Conservation (phyloP, 495 filamentous ascomycete species). For the Talaromyces adpressus region DNA sequence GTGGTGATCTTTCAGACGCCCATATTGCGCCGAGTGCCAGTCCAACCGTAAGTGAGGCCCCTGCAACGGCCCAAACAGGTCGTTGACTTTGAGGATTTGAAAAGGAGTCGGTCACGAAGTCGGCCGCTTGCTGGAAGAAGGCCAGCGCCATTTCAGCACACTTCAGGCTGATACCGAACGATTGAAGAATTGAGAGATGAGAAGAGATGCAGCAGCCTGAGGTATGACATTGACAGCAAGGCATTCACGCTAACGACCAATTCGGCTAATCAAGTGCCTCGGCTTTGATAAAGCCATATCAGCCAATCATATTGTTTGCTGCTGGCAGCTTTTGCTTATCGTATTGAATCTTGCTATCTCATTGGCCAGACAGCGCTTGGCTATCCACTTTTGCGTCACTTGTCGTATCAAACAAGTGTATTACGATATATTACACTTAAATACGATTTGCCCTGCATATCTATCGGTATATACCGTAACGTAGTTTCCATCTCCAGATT, state of each 20-base stretch:
- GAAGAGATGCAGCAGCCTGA: neutral
- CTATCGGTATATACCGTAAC: neutral
- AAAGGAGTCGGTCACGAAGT: conserved; percentile 32
- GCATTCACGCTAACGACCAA: neutral
- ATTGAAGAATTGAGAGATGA: neutral
- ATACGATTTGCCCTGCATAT: neutral
- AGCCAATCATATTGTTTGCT: neutral
- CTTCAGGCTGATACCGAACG: neutral
- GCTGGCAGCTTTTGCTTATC: neutral
- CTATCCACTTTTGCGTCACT: neutral
- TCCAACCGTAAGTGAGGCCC: conserved; percentile 35
- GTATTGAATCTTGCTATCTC: too few species aligned
- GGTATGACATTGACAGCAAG: neutral
- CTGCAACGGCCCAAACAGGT: conserved; percentile 33
- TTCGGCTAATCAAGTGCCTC: neutral
- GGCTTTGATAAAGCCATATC: neutral
- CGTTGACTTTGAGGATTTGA: conserved; percentile 31
- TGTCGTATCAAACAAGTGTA: neutral
- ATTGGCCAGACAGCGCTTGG: too few species aligned
- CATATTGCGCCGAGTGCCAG: conserved; percentile 32
- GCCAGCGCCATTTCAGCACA: conserved; percentile 19
- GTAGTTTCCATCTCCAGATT: neutral
- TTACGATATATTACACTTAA: neutral
- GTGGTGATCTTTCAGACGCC: conserved; percentile 9
- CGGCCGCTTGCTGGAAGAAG: conserved; percentile 33